These are phyloP conservation scores for Setomelanomma holmii DNA, from an alignment of 2,329 filamentous ascomycete genomes.

Conservation along the genomic window DNA sequence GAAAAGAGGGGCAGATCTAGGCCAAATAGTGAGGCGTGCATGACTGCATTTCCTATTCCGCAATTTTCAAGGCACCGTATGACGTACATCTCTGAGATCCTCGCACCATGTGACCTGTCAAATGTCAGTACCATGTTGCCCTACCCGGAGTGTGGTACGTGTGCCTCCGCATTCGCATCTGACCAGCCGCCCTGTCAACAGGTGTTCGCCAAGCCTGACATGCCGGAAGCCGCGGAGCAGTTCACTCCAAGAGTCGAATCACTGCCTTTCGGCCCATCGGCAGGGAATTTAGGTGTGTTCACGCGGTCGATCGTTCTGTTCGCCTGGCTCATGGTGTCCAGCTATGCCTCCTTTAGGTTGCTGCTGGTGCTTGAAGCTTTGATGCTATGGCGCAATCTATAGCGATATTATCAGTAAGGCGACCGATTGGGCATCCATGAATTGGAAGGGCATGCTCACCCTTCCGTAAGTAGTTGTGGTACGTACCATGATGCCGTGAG, in stretches of 20 bases:
- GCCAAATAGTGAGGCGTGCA: conserved; percentile 5
- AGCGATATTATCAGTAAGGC: no score
- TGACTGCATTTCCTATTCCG: not conserved
- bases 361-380: not conserved
- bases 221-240: conserved; percentile 6
- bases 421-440: no score
- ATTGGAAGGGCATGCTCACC: no score
- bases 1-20: not conserved
- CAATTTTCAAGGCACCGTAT: not conserved
- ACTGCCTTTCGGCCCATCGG: not conserved
- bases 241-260: not conserved
- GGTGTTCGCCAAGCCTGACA: conserved; percentile 6
- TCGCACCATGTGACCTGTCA: conserved; percentile 35
- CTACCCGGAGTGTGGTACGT: conserved; percentile 12
- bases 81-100: conserved; percentile 6
- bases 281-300: not conserved
- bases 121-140: conserved; percentile 26
- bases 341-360: not conserved
- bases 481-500: no score
- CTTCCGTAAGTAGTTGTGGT: no score
- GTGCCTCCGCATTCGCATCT: conserved; percentile 17
- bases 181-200: conserved; percentile 10
- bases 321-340: not conserved
- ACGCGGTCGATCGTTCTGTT: not conserved
- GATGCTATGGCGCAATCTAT: not conserved